Conservation (phyloP, 169 alveolate species). For the Plasmodium adleri region DNA sequence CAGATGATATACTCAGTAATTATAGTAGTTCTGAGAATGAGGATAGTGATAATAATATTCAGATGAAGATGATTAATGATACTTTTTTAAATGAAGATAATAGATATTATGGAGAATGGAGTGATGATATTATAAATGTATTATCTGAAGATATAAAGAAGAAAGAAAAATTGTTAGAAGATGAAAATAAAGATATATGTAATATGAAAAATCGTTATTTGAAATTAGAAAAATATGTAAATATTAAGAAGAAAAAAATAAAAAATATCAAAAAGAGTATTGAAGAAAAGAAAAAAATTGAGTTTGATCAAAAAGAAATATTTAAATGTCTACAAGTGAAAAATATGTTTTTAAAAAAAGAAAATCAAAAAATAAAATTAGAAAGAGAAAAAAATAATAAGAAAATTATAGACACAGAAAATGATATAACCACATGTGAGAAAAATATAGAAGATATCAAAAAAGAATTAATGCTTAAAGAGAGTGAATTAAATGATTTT, state of each 20-base stretch:
- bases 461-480: conserved; percentile 34
- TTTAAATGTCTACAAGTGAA: conserved; percentile 31
- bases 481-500: conserved; percentile 53
- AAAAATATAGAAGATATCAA: conserved; percentile 47
- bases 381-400: conserved; percentile 51
- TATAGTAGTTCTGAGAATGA: conserved; percentile 7
- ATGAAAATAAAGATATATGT: conserved; percentile 40
- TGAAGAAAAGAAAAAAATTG: conserved; percentile 39
- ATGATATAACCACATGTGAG: conserved; percentile 26
- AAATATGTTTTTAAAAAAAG: conserved; percentile 27
- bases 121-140: conserved; percentile 1
- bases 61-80: not conserved
- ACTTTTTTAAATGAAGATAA: not conserved
- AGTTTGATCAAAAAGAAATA: conserved; percentile 12
- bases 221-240: conserved; percentile 37
- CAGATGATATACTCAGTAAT: conserved; percentile 47
- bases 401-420: conserved; percentile 26
- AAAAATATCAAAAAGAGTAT: conserved; percentile 9
- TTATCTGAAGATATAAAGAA: conserved; percentile 30
- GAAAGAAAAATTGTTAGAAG: conserved; percentile 50
- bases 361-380: conserved; percentile 24
- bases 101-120: not conserved
- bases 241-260: conserved; percentile 23
- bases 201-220: conserved; percentile 31
- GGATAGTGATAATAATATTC: not conserved